Conservation (phyloP, 2,329 filamentous ascomycete genomes). For the Penicillium occitanis region DNA sequence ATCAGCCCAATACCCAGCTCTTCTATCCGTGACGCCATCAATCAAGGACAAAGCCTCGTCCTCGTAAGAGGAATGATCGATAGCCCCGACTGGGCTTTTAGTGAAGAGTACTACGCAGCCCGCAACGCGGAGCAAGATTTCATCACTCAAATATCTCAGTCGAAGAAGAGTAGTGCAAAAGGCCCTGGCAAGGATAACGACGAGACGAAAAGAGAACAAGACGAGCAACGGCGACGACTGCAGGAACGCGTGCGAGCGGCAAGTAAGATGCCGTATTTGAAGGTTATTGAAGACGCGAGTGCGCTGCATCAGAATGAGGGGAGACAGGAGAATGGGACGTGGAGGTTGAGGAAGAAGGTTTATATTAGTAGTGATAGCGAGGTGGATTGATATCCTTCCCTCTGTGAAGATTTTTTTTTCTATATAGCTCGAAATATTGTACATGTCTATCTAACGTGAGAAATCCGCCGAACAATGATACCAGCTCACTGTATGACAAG, state of each 20-base stretch:
- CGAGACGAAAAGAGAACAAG: constrained; percentile 16
- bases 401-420: too few species aligned
- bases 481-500: neutral
- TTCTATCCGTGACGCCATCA: constrained; percentile 32
- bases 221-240: constrained; percentile 30
- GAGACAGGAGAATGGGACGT: constrained; percentile 35
- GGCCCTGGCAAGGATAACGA: constrained; percentile 7
- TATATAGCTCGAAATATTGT: neutral
- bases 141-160: constrained; percentile 27
- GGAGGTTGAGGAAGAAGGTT: constrained; percentile 43
- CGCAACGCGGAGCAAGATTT: constrained; percentile 38
- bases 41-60: constrained; percentile 44
- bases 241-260: constrained; percentile 38
- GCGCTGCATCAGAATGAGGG: constrained; percentile 27
- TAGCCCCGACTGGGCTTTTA: constrained; percentile 48
- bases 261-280: constrained; percentile 45
- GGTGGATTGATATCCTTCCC: constrained; percentile 17
- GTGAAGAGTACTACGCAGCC: constrained; percentile 44
- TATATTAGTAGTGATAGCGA: constrained; percentile 41
- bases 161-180: constrained; percentile 24
- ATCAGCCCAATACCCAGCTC: constrained; percentile 49
- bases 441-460: neutral
- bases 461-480: neutral
- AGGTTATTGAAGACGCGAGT: constrained; percentile 37
- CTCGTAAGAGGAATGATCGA: constrained; percentile 50